phyloP scores from a whole-genome alignment of 495 filamentous ascomycete species.

The Xylaria flabelliformis region DNA sequence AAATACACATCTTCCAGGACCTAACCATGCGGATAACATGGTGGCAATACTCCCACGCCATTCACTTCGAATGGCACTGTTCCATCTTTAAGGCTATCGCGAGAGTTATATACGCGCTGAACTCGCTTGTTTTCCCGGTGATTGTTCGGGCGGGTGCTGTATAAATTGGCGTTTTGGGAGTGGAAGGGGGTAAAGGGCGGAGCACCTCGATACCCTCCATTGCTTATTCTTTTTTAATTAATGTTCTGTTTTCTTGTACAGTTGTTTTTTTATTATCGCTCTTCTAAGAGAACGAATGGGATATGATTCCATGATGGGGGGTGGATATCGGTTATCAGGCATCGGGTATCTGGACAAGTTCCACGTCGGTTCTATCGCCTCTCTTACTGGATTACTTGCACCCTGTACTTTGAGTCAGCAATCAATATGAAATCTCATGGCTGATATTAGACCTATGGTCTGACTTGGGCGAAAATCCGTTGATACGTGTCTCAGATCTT shows the following conservation, averaged over 20 bases:
- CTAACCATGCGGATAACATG: background rate
- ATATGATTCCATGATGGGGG: background rate
- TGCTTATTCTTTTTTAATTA: slow-evolving; percentile 1
- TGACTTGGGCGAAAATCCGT: background rate
- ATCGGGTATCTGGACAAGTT: background rate
- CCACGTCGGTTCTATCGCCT: background rate
- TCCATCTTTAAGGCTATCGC: background rate
- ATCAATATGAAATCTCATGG: background rate
- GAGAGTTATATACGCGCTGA: background rate
- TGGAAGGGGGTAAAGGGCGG: slow-evolving; percentile 4
- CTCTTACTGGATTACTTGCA: background rate
- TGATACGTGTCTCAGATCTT: background rate
- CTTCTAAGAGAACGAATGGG: background rate
- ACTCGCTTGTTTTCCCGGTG: background rate
- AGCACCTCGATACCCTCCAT: slow-evolving; percentile 18
- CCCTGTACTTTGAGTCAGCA: background rate
- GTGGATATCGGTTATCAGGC: background rate
- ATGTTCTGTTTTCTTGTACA: slow-evolving; percentile 13
- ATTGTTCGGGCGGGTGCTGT: background rate
- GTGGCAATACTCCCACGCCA: background rate
- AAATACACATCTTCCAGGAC: slow-evolving; percentile 23
- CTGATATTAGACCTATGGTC: background rate
- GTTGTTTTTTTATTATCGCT: background rate
- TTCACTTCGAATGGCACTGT: background rate
- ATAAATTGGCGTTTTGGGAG: slow-evolving; percentile 18